Evolutionary conservation across 208 protist species (phyloP).

Genomic region (Plasmodiophora brassicae): DNA sequence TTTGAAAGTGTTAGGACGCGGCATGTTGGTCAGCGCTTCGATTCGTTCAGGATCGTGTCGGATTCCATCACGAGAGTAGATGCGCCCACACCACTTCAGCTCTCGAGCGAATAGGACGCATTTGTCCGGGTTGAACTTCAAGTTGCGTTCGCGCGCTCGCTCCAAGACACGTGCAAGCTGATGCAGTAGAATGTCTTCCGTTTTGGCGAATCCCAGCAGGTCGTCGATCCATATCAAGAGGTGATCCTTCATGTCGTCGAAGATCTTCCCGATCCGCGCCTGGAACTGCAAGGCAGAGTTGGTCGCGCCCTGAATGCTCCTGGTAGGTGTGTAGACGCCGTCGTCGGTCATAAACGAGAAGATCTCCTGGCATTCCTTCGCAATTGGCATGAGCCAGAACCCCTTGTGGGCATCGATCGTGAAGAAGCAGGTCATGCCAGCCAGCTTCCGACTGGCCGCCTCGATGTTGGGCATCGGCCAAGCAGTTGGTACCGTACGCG

Average conservation of each 20-base stretch:
- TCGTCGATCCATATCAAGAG: not conserved
- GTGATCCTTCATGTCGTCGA: not conserved
- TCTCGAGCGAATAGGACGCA: not conserved
- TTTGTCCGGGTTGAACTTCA: not conserved
- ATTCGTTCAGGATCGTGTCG: not conserved
- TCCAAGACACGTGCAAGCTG: not conserved
- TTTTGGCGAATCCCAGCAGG: not conserved
- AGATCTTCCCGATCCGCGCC: not conserved
- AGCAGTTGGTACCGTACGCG: not conserved
- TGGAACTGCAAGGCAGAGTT: conserved; percentile 16
- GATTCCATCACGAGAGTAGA: not conserved
- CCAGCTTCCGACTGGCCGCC: not conserved
- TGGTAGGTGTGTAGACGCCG: not conserved
- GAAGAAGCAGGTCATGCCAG: not conserved
- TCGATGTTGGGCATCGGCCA: conserved; percentile 1
- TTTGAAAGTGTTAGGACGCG: not conserved
- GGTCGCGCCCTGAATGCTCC: not conserved
- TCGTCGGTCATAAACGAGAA: conserved; percentile 8
- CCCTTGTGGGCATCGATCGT: not conserved
- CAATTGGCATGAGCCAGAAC: not conserved
- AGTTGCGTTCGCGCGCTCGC: not conserved
- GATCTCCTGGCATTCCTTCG: not conserved
- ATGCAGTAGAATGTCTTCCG: not conserved
- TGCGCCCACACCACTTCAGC: not conserved
- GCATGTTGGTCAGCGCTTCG: not conserved